Evolutionary conservation across 2,329 filamentous ascomycete genomes (phyloP).

Genomic region (Paecilomyces sp.): DNA sequence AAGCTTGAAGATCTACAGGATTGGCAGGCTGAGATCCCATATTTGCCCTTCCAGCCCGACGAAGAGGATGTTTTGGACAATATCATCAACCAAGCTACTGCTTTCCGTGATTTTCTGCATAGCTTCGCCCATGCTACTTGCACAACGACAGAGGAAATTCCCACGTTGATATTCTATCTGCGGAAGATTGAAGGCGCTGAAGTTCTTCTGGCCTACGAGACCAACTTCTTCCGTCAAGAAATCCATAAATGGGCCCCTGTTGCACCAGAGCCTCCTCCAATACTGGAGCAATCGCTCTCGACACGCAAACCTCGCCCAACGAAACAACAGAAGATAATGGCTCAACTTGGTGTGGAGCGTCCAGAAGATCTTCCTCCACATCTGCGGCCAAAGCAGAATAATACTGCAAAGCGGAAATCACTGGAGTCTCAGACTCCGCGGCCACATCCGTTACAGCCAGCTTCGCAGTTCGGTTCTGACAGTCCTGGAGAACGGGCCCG

Average conservation of each 20-base stretch:
- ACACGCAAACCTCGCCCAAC: conserved; percentile 94
- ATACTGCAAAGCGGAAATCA: conserved; percentile 62
- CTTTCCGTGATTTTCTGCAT: conserved; percentile 75
- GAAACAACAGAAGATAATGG: conserved; percentile 92
- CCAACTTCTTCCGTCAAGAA: conserved; percentile 96
- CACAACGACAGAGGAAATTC: conserved; percentile 76
- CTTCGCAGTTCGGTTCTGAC: conserved; percentile 15
- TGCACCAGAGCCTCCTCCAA: conserved; percentile 75
- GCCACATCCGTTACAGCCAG: conserved; percentile 22
- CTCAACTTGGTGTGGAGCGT: conserved; percentile 78
- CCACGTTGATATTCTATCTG: conserved; percentile 87
- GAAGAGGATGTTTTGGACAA: conserved; percentile 81
- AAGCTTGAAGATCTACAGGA: conserved; percentile 83
- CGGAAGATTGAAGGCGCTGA: conserved; percentile 97
- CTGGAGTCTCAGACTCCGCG: conserved; percentile 37
- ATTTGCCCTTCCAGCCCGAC: conserved; percentile 87
- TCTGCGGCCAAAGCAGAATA: conserved; percentile 70
- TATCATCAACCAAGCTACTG: conserved; percentile 77
- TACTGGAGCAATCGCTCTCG: conserved; percentile 79
- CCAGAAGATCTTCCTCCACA: conserved; percentile 83
- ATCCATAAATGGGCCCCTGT: conserved; percentile 92
- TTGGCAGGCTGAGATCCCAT: conserved; percentile 76
- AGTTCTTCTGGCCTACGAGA: conserved; percentile 82
- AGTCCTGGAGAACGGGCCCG: conserved; percentile 22
- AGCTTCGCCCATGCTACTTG: conserved; percentile 74